These are phyloP conservation scores for Vigna mungo DNA, from an alignment of 306 rosid species.

Conservation along the genomic window DNA sequence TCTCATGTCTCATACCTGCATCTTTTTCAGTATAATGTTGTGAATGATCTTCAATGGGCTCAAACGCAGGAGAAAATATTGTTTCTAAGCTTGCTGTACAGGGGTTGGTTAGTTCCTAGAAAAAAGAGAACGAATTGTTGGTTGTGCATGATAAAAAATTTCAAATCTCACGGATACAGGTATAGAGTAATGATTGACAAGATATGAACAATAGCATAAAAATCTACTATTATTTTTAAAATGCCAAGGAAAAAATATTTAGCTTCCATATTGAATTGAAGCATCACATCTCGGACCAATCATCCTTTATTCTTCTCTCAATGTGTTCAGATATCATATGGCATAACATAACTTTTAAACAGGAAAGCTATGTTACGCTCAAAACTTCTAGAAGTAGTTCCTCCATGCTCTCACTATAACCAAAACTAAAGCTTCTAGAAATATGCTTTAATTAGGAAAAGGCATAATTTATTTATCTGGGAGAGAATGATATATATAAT, in stretches of 20 bases:
- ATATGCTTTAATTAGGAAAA: not conserved
- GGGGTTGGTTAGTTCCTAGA: constrained; percentile 61
- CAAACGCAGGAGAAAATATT: constrained; percentile 82
- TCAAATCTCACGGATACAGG: constrained; percentile 24
- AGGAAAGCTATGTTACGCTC: constrained; percentile 5
- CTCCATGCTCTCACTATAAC: not conserved
- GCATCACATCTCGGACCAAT: not conserved
- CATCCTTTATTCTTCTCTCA: constrained; percentile 1
- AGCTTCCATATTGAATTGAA: constrained; percentile 11
- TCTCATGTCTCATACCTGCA: constrained; percentile 52
- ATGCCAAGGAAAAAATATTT: not conserved
- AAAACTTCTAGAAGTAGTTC: not conserved
- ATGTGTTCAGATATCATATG: not conserved
- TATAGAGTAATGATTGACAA: constrained; percentile 25
- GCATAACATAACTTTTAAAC: constrained; percentile 2
- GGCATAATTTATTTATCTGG: not conserved
- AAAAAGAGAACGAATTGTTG: constrained; percentile 32
- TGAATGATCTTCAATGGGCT: constrained; percentile 56
- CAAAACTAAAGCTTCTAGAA: constrained; percentile 6
- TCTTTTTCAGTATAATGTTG: constrained; percentile 57
- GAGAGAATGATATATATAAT: no score
- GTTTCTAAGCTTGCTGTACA: constrained; percentile 64
- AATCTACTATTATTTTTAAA: not conserved
- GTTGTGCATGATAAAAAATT: constrained; percentile 25
- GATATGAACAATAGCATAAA: not conserved